phyloP scores from a whole-genome alignment of 2,329 filamentous ascomycete species.

The Fusarium beomiforme region DNA sequence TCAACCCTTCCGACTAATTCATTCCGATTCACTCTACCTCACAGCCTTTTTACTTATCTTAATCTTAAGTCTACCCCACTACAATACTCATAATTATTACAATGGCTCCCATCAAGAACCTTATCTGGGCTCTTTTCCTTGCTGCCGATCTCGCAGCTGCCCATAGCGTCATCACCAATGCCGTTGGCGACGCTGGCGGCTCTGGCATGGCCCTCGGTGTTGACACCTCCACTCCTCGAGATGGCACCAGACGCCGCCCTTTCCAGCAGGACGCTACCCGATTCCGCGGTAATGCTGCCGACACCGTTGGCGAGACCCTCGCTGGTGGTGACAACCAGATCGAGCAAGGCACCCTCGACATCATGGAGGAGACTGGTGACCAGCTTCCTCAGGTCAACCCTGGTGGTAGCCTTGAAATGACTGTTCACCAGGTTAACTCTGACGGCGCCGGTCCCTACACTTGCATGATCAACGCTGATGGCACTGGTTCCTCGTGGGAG shows the following conservation, averaged over 20 bases:
- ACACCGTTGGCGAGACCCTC: conserved; percentile 4
- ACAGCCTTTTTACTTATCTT: not conserved
- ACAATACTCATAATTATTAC: not conserved
- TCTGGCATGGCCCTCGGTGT: conserved; percentile 62
- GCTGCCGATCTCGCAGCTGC: conserved; percentile 15
- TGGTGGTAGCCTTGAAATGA: conserved; percentile 69
- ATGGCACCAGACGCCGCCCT: conserved; percentile 67
- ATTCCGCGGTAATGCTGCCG: not conserved
- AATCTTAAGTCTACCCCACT: not conserved
- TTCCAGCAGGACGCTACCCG: conserved; percentile 70
- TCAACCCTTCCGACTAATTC: not conserved
- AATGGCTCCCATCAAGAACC: conserved; percentile 16
- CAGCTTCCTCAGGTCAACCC: conserved; percentile 67
- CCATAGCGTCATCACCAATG: conserved; percentile 8
- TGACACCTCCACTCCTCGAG: conserved; percentile 66
- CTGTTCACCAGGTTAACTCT: conserved; percentile 51
- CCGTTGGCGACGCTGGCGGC: conserved; percentile 67
- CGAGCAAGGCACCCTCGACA: conserved; percentile 44
- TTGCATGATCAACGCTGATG: conserved; percentile 72
- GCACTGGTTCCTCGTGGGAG: conserved; percentile 48
- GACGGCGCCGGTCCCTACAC: conserved; percentile 62
- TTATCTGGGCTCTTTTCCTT: conserved; percentile 1
- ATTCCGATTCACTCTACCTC: accelerated
- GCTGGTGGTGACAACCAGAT: conserved; percentile 1
- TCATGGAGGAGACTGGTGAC: conserved; percentile 66